Evolutionary conservation across 2,329 filamentous ascomycete genomes (phyloP).

Genomic region (Talaromyces islandicus): DNA sequence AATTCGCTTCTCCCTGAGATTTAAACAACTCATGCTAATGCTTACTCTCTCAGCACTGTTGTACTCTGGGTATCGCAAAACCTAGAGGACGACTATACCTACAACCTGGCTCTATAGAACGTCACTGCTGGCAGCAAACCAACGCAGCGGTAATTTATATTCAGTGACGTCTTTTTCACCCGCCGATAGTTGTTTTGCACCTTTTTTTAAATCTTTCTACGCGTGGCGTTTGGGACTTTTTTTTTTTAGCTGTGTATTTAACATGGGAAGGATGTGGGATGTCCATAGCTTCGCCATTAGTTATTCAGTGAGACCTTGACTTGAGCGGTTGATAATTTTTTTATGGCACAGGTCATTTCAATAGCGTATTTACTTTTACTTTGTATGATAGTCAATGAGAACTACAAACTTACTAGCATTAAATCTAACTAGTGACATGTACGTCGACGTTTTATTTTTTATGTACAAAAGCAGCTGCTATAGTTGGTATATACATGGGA

Average conservation of each 20-base stretch:
- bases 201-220: background rate
- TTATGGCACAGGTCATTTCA: background rate
- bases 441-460: background rate
- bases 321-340: background rate
- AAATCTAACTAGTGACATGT: background rate
- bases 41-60: constrained; percentile 43
- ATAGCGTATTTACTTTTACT: no score
- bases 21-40: constrained; percentile 16
- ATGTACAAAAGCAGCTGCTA: background rate
- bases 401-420: background rate
- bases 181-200: background rate
- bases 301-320: background rate
- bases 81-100: constrained; percentile 68
- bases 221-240: background rate
- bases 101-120: constrained; percentile 57
- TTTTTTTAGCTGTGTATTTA: background rate
- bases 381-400: background rate
- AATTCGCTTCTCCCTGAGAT: constrained; percentile 15
- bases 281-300: background rate
- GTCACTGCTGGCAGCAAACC: background rate
- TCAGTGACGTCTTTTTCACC: background rate
- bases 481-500: background rate
- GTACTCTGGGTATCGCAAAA: constrained; percentile 67
- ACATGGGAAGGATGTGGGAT: background rate
- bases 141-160: background rate